A percentile compares a stretch with the other conserved stretches of the same genome.
Evolutionary conservation across 73 alveolate species (phyloP).

Genomic region (Durusdinium trenchii): DNA sequence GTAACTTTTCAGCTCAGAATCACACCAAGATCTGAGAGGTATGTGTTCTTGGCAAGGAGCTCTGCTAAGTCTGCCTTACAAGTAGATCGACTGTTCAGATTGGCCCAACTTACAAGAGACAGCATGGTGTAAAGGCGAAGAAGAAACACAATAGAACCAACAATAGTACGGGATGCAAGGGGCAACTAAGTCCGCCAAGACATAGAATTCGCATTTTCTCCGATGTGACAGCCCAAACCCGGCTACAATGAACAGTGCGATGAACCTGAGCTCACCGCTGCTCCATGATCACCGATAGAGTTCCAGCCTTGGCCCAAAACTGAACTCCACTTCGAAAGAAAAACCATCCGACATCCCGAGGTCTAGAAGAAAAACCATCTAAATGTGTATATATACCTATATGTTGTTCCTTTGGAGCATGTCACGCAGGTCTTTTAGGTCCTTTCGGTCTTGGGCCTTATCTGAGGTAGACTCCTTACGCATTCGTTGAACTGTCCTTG

Average conservation of each 20-base stretch:
- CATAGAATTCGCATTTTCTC: background rate
- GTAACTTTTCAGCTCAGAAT: background rate
- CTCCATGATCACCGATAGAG: constrained; percentile 72
- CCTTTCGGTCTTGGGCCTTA: no score
- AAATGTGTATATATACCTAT: no score
- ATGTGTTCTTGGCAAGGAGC: background rate
- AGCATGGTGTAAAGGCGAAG: background rate
- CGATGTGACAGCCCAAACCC: background rate
- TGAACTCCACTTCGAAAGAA: no score
- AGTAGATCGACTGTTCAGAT: background rate
- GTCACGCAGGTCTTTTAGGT: no score
- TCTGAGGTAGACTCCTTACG: no score
- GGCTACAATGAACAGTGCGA: background rate
- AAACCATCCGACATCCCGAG: no score
- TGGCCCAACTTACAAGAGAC: background rate
- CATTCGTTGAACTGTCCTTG: no score
- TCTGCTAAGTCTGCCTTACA: constrained; percentile 29
- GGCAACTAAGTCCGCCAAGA: background rate
- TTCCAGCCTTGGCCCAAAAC: constrained; percentile 60
- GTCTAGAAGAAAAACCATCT: no score
- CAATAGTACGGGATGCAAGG: background rate
- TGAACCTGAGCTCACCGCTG: background rate
- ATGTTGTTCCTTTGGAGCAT: no score
- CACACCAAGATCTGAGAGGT: constrained; percentile 37
- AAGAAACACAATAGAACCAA: background rate